These are phyloP conservation scores for Hygrophila difformis DNA, from an alignment of 257 asterid species.

Conservation along the genomic window DNA sequence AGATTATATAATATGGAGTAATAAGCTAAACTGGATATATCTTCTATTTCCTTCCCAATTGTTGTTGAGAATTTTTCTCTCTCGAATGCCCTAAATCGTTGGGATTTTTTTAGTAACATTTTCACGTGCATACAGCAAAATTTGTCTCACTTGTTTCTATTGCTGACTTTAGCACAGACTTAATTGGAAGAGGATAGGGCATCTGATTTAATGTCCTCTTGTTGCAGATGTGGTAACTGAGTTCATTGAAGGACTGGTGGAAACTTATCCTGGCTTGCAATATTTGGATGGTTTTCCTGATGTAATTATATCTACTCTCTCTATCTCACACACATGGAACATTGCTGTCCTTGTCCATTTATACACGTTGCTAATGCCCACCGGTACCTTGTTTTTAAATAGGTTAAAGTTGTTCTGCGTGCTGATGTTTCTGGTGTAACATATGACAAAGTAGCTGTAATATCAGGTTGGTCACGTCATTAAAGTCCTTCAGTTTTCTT, in stretches of 20 bases:
- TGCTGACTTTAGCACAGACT: too few relatives aligned
- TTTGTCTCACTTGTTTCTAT: too few relatives aligned
- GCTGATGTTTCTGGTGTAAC: conserved; percentile 76
- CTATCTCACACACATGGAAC: too few relatives aligned
- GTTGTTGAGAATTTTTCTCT: too few relatives aligned
- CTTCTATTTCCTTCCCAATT: too few relatives aligned
- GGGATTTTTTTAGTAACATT: too few relatives aligned
- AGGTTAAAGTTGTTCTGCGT: conserved; percentile 92
- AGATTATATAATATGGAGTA: too few relatives aligned
- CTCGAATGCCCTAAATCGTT: too few relatives aligned
- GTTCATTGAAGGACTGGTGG: conserved; percentile 92
- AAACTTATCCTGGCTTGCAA: conserved; percentile 93
- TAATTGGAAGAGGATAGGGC: too few relatives aligned
- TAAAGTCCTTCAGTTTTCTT: conserved; percentile 9
- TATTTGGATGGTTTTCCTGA: conserved; percentile 95
- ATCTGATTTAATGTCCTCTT: conserved; percentile 15
- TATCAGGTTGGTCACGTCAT: conserved; percentile 56
- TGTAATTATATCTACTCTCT: conserved; percentile 24
- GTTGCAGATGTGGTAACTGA: conserved; percentile 90
- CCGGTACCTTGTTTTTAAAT: conserved; percentile 10
- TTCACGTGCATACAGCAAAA: too few relatives aligned
- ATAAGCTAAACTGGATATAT: too few relatives aligned
- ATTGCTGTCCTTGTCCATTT: background rate
- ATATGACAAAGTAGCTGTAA: conserved; percentile 79
- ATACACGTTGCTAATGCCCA: conserved; percentile 9